These are phyloP conservation scores for Elaeis guineensis DNA, from an alignment of 176 grass and related monocot species.

Conservation along the genomic window DNA sequence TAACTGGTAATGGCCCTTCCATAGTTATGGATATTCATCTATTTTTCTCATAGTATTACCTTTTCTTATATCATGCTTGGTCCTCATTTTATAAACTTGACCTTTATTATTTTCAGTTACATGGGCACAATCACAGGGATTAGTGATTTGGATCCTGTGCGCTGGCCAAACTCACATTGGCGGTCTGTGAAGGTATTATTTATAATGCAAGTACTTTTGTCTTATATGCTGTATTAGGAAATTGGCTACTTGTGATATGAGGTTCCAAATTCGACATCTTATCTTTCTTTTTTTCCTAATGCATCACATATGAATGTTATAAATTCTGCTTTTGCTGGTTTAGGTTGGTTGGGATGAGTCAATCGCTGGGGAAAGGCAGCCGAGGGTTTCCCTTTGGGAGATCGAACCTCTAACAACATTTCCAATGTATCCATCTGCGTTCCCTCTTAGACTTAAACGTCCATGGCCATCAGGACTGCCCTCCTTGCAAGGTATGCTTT, in stretches of 20 bases:
- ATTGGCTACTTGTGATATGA: too few species aligned
- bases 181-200: conserved; percentile 83
- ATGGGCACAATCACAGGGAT: conserved; percentile 93
- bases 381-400: conserved; percentile 89
- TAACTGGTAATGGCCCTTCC: too few species aligned
- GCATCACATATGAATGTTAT: not conserved
- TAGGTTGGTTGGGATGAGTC: conserved; percentile 99
- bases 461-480: conserved; percentile 82
- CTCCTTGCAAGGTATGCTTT: conserved; percentile 44
- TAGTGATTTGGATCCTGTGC: conserved; percentile 72
- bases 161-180: conserved; percentile 93
- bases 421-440: conserved; percentile 84
- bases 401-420: conserved; percentile 90
- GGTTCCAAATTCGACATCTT: too few species aligned
- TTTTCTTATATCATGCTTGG: too few species aligned
- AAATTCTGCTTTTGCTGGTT: conserved; percentile 10
- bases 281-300: conserved; percentile 2
- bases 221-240: too few species aligned
- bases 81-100: too few species aligned
- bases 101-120: conserved; percentile 46
- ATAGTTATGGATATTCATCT: too few species aligned
- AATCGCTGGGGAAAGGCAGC: conserved; percentile 84
- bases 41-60: too few species aligned
- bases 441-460: conserved; percentile 84
- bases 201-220: not conserved